A percentile compares a stretch with the other conserved stretches of the same genome.
Evolutionary conservation across 257 asterid genomes (phyloP).

Genomic region (Verbena officinalis): DNA sequence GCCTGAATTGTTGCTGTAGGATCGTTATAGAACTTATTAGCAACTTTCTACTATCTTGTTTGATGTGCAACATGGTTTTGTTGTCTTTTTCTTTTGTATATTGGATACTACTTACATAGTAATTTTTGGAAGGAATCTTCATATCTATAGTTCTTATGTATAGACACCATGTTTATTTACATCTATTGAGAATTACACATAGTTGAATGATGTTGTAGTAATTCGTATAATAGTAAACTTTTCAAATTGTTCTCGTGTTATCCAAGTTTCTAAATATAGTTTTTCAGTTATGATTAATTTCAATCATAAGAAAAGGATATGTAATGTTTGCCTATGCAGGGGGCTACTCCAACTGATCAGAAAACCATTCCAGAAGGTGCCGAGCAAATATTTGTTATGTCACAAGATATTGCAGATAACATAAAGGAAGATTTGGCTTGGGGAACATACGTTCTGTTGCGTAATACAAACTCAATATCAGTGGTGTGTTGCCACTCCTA

Average conservation of each 20-base stretch:
- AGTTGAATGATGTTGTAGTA: too few species aligned
- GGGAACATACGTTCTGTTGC: constrained; percentile 82
- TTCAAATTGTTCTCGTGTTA: too few species aligned
- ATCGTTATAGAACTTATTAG: not conserved
- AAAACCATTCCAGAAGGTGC: constrained; percentile 67
- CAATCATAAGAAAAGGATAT: not conserved
- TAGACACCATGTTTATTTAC: not conserved
- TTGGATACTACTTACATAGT: not conserved
- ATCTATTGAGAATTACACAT: too few species aligned
- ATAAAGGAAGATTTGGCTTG: constrained; percentile 92
- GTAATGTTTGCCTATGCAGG: constrained; percentile 48
- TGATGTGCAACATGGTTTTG: not conserved
- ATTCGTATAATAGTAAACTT: too few species aligned
- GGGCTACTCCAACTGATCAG: constrained; percentile 56
- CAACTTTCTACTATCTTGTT: not conserved
- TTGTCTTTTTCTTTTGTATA: too few species aligned
- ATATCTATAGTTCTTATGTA: not conserved
- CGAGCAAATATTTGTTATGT: constrained; percentile 74
- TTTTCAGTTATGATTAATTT: too few species aligned
- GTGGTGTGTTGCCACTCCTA: constrained; percentile 59
- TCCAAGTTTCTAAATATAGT: too few species aligned
- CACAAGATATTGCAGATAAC: constrained; percentile 49
- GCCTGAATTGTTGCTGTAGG: constrained; percentile 11
- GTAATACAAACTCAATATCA: constrained; percentile 84
- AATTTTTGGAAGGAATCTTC: not conserved